Evolutionary conservation across 805 yeast genomes (phyloP), one percentile per base, ranked within the genome.

Genomic region (Metschnikowia chrysomelidarum): DNA sequence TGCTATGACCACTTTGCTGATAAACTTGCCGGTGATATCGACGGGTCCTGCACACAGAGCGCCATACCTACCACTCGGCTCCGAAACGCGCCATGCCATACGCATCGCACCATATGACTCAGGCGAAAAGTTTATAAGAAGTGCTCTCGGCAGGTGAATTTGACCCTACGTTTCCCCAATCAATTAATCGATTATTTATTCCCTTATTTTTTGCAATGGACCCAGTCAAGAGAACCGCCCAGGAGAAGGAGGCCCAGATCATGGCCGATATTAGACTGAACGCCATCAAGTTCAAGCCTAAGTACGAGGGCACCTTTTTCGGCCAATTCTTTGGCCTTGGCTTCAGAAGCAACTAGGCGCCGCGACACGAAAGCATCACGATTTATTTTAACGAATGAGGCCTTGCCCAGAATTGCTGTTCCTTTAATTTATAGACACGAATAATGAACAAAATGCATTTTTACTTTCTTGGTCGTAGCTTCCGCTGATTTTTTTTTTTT

Each of bases 181-280:
- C n/a, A n/a, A n/a, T n/a, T n/a, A n/a, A n/a, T n/a, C n/a, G n/a
- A n/a, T n/a, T n/a, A n/a, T n/a, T n/a, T n/a, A n/a, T n/a, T n/a
- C n/a, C n/a, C n/a, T n/a, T n/a, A n/a, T n/a, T 13, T 13, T 10
- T 17, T 20, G 30, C 7, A 35, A 44, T 39, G 47, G 32, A 40
- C 26, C 40, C 43, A 9, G 34, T 38, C 20, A 48, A 38, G 27
- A 40, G 30, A 25, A 47, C 49, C 38, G 71, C 71, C 36, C 60
- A 54, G 40, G 71, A 67, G 51, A 67, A 67, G 53, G 73, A 67
- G 57, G 71, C 71, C 43, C 54, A 55, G 45, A 67, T 67, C 46
- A 67, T 67, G 73, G 56, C 57, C 27, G 72, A 67, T 46, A 67
- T 67, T 42, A 63, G 69, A 60, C 39, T 32, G 39, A 49, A 47